Evolutionary conservation across 1,284 basidiomycete species (phyloP).

Genomic region (Tausonia pullulans): DNA sequence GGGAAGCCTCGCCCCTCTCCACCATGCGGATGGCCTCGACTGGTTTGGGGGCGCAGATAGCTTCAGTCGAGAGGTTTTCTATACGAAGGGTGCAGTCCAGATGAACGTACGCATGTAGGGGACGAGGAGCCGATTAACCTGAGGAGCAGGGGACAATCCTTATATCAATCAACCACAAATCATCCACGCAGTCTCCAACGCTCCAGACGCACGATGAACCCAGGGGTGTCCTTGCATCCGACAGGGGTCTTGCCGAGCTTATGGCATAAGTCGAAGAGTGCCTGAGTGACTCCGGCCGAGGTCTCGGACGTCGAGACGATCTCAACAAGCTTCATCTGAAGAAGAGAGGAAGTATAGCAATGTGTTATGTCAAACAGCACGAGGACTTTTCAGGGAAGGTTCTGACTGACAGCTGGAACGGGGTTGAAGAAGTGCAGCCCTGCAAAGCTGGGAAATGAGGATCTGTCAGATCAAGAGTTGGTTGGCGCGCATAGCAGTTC

Average conservation of each 20-base stretch:
- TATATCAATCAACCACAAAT: conserved; percentile 16
- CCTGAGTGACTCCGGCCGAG: conserved; percentile 37
- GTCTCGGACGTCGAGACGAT: conserved; percentile 42
- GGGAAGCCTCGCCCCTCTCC: conserved; percentile 45
- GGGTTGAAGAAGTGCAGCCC: conserved; percentile 47
- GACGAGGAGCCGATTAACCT: conserved; percentile 42
- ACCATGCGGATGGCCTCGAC: conserved; percentile 47
- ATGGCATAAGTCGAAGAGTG: conserved; percentile 40
- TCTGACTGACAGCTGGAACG: conserved; percentile 14
- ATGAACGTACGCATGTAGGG: conserved; percentile 39
- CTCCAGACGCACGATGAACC: conserved; percentile 38
- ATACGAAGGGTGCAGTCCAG: not conserved
- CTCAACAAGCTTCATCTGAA: conserved; percentile 49
- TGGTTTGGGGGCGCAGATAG: conserved; percentile 8
- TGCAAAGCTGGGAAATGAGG: conserved; percentile 29
- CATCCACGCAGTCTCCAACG: not conserved
- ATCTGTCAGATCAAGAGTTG: too few relatives aligned
- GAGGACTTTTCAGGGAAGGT: too few relatives aligned
- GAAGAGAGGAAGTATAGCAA: conserved; percentile 11
- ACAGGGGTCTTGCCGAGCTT: conserved; percentile 45
- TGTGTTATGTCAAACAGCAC: too few relatives aligned
- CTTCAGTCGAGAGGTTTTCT: too few relatives aligned
- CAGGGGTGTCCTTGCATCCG: conserved; percentile 44
- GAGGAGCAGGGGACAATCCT: not conserved
- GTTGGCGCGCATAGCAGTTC: too few relatives aligned